Percentiles rank a stretch among this genome's conserved stretches.
Evolutionary conservation across 2,329 filamentous ascomycete species (phyloP).

Genomic region (Beauveria sp.): DNA sequence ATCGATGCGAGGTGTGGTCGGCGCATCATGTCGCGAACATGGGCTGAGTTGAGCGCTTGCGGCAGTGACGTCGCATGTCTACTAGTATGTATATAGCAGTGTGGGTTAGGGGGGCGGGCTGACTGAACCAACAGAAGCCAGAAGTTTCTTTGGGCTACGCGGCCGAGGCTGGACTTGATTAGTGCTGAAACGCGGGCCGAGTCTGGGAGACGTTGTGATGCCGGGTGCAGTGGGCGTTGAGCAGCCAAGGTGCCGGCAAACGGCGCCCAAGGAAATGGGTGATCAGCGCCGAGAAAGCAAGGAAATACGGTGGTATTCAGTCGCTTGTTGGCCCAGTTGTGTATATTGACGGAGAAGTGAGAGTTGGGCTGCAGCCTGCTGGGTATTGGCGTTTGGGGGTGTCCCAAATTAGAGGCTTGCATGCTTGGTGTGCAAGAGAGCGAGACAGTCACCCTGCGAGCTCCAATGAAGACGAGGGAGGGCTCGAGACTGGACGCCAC

Average conservation of each 20-base stretch:
- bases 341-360: neutral
- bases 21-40: neutral
- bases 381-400: neutral
- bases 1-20: neutral
- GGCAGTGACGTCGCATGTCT: neutral
- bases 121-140: neutral
- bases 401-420: slow-evolving; percentile 4
- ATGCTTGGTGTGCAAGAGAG: slow-evolving; percentile 2
- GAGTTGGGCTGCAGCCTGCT: neutral
- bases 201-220: neutral
- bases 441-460: neutral
- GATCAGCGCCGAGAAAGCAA: neutral
- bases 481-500: neutral
- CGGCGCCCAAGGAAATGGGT: neutral
- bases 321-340: neutral
- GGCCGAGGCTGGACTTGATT: neutral
- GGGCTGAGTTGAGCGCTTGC: neutral
- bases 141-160: neutral
- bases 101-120: neutral
- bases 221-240: neutral
- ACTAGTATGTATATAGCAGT: too few species aligned
- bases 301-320: neutral
- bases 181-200: neutral
- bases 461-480: neutral
- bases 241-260: neutral